Evolutionary conservation across 345 rosid species (phyloP), one percentile per base, ranked within the genome.

Genomic region (Gossypium herbaceum): DNA sequence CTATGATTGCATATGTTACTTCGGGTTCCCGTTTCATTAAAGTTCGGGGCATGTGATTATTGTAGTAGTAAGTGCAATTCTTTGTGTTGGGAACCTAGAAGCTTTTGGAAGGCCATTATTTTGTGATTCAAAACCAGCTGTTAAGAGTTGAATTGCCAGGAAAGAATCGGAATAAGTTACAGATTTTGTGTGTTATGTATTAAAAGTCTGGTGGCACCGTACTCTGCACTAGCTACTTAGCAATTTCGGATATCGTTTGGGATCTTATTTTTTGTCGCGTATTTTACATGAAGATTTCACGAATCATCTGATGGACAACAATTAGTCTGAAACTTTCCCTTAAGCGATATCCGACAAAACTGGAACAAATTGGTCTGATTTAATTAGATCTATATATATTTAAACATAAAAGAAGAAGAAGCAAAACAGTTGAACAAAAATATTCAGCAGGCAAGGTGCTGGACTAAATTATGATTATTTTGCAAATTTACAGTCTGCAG

Each of bases 401-500:
- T n/a, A 7, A 54, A 2, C 19, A 17, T 20, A 17, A 2, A 54
- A 54, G 19, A 6, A 7, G 17, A 0, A 15, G 22, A 7, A 54
- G 15, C 4, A 57, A 22, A 57, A 57, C 62, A 57, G 15, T 57
- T 3, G 13, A 57, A 57, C 61, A 57, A 57, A 57, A 34, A 34
- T 34, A 34, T 13, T 20, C 25, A 57, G 60, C 73, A 52, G 20
- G 17, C 45, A 17, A 11, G 9, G n/a, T 4, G 17, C 3, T 25
- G n/a, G 12, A 17, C 59, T 69, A 51, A 56, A 19, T 56, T 22
- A 71, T 41, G 20, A 56, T 22, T 12, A 56, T 2, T 51, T 64
- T 56, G 71, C 57, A 57, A 39, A 44, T 57, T 48, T 72, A 75
- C 58, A 66, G 1, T n/a, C 17, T 15, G 29, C 56, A 9, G 72